Percentiles rank a stretch among this genome's conserved stretches.
These are phyloP conservation scores for Backusella tarrabulga DNA, from an alignment of 192 early-diverging fungal species.

Conservation along the genomic window DNA sequence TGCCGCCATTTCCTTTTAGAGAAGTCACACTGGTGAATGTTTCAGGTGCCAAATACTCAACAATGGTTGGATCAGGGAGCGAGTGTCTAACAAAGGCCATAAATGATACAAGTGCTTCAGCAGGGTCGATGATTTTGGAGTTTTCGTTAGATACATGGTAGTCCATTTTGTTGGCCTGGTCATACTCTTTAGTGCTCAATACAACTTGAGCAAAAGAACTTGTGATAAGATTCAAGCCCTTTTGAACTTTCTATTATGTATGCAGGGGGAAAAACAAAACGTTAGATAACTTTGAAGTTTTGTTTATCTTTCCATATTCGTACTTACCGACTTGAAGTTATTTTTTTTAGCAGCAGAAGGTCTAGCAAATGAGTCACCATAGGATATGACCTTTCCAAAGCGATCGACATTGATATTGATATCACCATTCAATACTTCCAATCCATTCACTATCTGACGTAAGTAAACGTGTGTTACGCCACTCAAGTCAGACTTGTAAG, in stretches of 20 bases:
- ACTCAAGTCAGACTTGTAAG: conserved; percentile 68
- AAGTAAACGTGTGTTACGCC: conserved; percentile 85
- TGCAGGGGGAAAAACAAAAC: not conserved
- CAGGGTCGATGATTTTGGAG: conserved; percentile 48
- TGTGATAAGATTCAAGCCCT: conserved; percentile 1
- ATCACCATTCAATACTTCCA: conserved; percentile 79
- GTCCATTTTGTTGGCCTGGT: not conserved
- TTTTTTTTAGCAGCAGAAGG: not conserved
- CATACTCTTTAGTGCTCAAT: not conserved
- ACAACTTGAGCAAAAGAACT: conserved; percentile 11
- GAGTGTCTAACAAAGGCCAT: conserved; percentile 58
- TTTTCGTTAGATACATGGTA: conserved; percentile 7
- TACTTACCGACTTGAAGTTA: conserved; percentile 4
- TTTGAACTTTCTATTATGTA: not conserved
- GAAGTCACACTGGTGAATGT: not conserved
- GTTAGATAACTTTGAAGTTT: not conserved
- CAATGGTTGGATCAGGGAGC: conserved; percentile 35
- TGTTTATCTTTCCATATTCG: not conserved
- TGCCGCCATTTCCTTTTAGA: not conserved
- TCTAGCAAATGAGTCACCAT: conserved; percentile 65
- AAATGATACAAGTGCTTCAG: conserved; percentile 65
- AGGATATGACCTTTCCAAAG: conserved; percentile 67
- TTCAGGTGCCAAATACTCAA: conserved; percentile 12
- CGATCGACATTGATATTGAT: conserved; percentile 80
- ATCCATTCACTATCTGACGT: conserved; percentile 67